phyloP scores from a whole-genome alignment of 148 eudicot genomes.

The Agrostemma githago region DNA sequence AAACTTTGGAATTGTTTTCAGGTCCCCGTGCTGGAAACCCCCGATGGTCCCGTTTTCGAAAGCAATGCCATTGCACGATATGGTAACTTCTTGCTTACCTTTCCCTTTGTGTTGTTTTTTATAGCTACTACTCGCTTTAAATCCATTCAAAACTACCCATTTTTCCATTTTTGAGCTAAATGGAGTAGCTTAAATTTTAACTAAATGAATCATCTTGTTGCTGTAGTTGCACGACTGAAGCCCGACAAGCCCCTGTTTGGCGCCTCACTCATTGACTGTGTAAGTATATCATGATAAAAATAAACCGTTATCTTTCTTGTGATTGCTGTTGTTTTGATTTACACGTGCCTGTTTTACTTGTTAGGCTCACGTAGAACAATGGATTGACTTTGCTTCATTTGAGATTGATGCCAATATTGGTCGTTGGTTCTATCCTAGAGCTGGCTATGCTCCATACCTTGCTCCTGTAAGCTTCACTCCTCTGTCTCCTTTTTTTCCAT shows the following conservation, averaged over 20 bases:
- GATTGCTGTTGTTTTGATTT: background rate
- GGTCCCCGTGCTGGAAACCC: conserved; percentile 70
- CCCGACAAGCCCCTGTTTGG: conserved; percentile 47
- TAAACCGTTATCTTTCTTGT: background rate
- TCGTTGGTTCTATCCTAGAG: conserved; percentile 42
- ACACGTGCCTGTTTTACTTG: background rate
- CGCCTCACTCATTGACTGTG: conserved; percentile 42
- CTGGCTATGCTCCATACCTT: conserved; percentile 38
- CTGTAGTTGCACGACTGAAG: conserved; percentile 49
- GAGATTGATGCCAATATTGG: conserved; percentile 45
- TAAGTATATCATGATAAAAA: conserved; percentile 26
- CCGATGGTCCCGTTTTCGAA: conserved; percentile 55
- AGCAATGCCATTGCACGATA: conserved; percentile 79
- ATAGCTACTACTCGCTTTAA: background rate
- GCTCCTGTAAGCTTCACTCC: conserved; percentile 34
- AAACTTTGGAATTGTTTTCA: background rate
- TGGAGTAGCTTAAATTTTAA: no score
- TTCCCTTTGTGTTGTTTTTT: background rate
- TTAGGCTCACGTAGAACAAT: conserved; percentile 56
- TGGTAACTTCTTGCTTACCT: conserved; percentile 30
- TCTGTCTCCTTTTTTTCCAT: background rate
- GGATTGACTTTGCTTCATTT: conserved; percentile 62
- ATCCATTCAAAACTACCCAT: no score
- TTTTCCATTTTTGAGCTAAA: no score
- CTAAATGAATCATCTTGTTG: background rate